Evolutionary conservation across 129 eudicot genomes (phyloP).

Genomic region (Flaveria trinervia): DNA sequence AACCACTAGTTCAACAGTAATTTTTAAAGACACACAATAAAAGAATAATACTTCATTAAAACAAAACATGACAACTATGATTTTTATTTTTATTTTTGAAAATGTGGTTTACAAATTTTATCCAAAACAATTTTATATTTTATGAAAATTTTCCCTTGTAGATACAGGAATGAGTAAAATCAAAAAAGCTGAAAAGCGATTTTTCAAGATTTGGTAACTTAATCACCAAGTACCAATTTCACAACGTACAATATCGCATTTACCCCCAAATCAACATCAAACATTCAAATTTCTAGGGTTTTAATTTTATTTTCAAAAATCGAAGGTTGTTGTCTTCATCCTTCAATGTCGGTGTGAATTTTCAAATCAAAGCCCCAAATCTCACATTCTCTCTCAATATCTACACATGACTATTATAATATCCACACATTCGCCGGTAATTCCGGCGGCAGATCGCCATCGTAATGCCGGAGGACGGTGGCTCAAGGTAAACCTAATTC

Average conservation of each 20-base stretch:
- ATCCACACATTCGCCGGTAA: conserved; percentile 24
- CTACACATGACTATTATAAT: conserved; percentile 21
- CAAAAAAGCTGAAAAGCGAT: neutral
- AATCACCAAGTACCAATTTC: conserved; percentile 13
- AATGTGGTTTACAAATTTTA: too few relatives aligned
- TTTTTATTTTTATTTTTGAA: too few relatives aligned
- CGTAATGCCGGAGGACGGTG: conserved; percentile 31
- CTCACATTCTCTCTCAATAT: conserved; percentile 30
- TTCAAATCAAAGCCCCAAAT: conserved; percentile 14
- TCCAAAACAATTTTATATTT: too few relatives aligned
- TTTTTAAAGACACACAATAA: too few relatives aligned
- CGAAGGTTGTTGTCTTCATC: conserved; percentile 13
- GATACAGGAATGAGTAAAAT: conserved; percentile 3
- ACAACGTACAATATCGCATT: conserved; percentile 13
- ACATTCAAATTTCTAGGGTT: conserved; percentile 25
- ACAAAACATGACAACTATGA: too few relatives aligned
- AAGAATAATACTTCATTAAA: too few relatives aligned
- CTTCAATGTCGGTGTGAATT: conserved; percentile 28
- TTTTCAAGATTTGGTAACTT: neutral
- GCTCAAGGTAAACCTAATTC: conserved; percentile 33
- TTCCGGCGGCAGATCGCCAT: conserved; percentile 45
- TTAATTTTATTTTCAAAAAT: neutral
- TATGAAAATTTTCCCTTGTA: too few relatives aligned
- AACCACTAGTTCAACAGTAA: too few relatives aligned
- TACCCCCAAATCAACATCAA: conserved; percentile 6